phyloP scores from a whole-genome alignment of 257 asterid species.

The Leonotis leonurus region DNA sequence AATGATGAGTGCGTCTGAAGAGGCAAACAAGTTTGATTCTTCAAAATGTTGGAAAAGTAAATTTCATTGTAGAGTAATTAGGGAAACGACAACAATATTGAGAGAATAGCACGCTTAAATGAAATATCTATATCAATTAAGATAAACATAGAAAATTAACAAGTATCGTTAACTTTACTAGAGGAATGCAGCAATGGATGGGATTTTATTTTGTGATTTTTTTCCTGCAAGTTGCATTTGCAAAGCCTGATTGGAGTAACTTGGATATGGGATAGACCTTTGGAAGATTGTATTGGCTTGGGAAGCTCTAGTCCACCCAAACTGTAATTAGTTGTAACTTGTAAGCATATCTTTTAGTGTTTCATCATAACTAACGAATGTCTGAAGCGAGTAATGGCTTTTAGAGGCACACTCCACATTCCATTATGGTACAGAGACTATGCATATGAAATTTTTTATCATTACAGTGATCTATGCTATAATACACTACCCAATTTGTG shows the following conservation, averaged over 20 bases:
- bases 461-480: not conserved
- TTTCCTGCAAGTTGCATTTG: not conserved
- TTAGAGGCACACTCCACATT: not conserved
- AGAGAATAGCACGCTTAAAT: not conserved
- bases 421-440: not conserved
- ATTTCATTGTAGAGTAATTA: not conserved
- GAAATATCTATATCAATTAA: not conserved
- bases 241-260: conserved; percentile 10
- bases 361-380: no score
- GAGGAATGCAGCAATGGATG: not conserved
- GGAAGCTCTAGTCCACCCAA: not conserved
- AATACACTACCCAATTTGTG: not conserved
- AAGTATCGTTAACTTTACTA: not conserved
- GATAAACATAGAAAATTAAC: not conserved
- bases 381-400: not conserved
- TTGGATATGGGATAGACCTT: not conserved
- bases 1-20: not conserved
- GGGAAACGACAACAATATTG: not conserved
- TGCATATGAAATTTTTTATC: not conserved
- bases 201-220: not conserved
- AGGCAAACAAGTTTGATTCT: not conserved
- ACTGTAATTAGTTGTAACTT: not conserved
- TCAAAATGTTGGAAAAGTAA: not conserved
- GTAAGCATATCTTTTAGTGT: not conserved
- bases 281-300: not conserved